phyloP scores from a whole-genome alignment of 352 stramenopile species.

The Globisporangium nagaii region DNA sequence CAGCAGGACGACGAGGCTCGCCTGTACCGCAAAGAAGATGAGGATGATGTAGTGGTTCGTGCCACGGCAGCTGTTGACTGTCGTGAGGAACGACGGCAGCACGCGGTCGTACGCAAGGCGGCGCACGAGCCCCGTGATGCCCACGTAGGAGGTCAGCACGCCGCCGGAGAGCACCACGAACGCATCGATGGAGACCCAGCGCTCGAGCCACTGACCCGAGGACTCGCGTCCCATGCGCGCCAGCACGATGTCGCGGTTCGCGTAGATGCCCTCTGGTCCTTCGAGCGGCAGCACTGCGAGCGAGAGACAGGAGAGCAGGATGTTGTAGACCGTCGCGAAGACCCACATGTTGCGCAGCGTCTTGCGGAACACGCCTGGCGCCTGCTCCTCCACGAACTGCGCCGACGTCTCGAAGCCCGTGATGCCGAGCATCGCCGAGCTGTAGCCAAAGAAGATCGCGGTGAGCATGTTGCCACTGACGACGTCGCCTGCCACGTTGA shows the following conservation, averaged over 20 bases:
- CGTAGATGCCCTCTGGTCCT: conserved; percentile 48
- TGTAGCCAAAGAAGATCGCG: conserved; percentile 77
- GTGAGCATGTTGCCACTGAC: conserved; percentile 41
- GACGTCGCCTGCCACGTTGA: conserved; percentile 37
- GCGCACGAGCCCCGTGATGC: conserved; percentile 80
- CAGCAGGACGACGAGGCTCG: conserved; percentile 74
- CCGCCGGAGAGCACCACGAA: conserved; percentile 87
- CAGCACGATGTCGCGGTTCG: conserved; percentile 65
- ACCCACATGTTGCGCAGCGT: conserved; percentile 83
- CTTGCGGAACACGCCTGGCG: conserved; percentile 75
- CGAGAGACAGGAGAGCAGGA: conserved; percentile 75
- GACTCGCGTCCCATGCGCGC: conserved; percentile 60
- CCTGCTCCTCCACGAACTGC: conserved; percentile 90
- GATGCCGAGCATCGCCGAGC: conserved; percentile 86
- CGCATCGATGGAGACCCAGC: conserved; percentile 80
- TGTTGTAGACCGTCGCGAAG: conserved; percentile 85
- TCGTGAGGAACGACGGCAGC: conserved; percentile 50
- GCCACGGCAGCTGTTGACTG: conserved; percentile 61
- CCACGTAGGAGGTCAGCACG: conserved; percentile 87
- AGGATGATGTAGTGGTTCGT: conserved; percentile 87
- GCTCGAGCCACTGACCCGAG: conserved; percentile 48
- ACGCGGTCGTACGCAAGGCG: conserved; percentile 78
- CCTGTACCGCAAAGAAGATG: conserved; percentile 62
- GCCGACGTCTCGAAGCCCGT: conserved; percentile 89
- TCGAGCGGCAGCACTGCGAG: conserved; percentile 78